Conservation (phyloP, 148 eudicot genomes). For the Diospyros kaki region DNA sequence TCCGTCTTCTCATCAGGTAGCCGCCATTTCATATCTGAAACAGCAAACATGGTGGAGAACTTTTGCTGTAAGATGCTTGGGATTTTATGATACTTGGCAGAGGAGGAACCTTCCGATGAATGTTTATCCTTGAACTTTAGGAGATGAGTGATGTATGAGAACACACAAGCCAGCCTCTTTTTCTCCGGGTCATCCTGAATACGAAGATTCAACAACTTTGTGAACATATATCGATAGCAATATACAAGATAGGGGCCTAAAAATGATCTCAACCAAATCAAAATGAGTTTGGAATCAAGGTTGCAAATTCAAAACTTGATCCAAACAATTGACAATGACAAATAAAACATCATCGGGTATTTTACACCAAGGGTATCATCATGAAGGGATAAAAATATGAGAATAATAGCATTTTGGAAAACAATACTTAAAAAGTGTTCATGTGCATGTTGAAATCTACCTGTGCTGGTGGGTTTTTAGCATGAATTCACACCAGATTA, state of each 20-base stretch:
- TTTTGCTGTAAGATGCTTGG: slow-evolving; percentile 64
- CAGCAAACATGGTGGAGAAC: slow-evolving; percentile 57
- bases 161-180: slow-evolving; percentile 50
- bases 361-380: not conserved
- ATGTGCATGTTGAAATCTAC: not conserved
- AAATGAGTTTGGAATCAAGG: not conserved
- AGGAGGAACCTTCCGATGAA: slow-evolving; percentile 40
- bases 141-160: slow-evolving; percentile 75
- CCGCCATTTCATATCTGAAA: slow-evolving; percentile 36
- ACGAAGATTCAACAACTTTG: not conserved
- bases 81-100: slow-evolving; percentile 49
- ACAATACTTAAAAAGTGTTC: not conserved
- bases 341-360: not conserved
- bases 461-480: not conserved
- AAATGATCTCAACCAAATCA: not conserved
- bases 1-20: slow-evolving; percentile 59
- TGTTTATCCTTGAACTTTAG: slow-evolving; percentile 65
- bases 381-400: not conserved
- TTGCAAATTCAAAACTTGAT: not conserved
- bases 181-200: slow-evolving; percentile 59
- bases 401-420: not conserved
- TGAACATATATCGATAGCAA: not conserved
- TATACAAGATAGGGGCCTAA: not conserved
- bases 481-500: not conserved
- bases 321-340: too few relatives aligned